phyloP scores from a whole-genome alignment of 1,284 basidiomycete genomes.

The Schizophyllum commune region DNA sequence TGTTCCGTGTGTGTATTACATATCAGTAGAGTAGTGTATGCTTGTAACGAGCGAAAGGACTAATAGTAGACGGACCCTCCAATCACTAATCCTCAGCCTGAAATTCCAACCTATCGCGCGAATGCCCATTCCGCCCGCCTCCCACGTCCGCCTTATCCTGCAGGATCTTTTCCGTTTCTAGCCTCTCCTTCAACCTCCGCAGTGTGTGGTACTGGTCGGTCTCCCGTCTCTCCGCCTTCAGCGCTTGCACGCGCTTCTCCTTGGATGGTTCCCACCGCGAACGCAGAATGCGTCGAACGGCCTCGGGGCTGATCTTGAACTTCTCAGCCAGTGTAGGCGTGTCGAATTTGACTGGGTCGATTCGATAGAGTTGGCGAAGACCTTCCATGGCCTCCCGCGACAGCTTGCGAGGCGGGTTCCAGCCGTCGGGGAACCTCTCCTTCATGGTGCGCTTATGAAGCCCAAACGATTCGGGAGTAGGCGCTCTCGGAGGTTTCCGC shows the following conservation, averaged over 20 bases:
- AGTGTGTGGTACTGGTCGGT: conserved; percentile 30
- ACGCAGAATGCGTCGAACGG: conserved; percentile 76
- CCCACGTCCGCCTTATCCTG: conserved; percentile 14
- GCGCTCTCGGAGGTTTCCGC: conserved; percentile 29
- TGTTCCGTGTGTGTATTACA: too few relatives aligned
- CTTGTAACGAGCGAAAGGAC: too few relatives aligned
- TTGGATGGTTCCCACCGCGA: conserved; percentile 70
- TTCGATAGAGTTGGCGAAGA: conserved; percentile 62
- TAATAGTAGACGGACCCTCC: too few relatives aligned
- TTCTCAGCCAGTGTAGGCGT: conserved; percentile 67
- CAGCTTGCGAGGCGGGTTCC: conserved; percentile 81
- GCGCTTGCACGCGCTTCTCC: conserved; percentile 46
- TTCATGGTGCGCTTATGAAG: conserved; percentile 54
- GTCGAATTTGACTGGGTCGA: conserved; percentile 65
- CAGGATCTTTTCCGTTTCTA: conserved; percentile 24
- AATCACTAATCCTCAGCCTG: background rate
- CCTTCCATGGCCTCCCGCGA: conserved; percentile 90
- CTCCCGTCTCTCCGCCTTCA: conserved; percentile 52
- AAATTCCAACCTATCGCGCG: background rate
- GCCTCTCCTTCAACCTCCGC: conserved; percentile 36
- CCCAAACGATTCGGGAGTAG: conserved; percentile 46
- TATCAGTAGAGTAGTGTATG: too few relatives aligned
- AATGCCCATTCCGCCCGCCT: background rate
- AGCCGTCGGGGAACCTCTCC: conserved; percentile 65
- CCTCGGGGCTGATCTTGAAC: conserved; percentile 84